Evolutionary conservation across 2,329 filamentous ascomycete species (phyloP).

Genomic region (Zymoseptoria pseudotritici): DNA sequence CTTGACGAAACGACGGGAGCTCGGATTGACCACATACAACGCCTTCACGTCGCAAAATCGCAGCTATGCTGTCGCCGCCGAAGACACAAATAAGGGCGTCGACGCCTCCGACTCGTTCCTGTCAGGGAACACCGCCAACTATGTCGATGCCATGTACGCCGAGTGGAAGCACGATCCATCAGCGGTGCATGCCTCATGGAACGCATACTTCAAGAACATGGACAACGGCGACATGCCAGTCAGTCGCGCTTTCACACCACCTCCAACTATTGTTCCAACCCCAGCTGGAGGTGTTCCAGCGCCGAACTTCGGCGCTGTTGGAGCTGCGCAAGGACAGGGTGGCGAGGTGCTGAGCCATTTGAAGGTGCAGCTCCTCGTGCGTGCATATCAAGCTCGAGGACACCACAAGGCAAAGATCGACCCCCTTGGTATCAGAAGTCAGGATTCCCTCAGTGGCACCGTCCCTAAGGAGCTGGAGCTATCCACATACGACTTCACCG

Average conservation of each 20-base stretch:
- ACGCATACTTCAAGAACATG: conserved; percentile 99
- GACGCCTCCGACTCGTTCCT: conserved; percentile 95
- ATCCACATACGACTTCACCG: conserved; percentile 89
- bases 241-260: conserved; percentile 92
- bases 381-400: conserved; percentile 94
- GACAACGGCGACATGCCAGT: conserved; percentile 96
- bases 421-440: conserved; percentile 84
- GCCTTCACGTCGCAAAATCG: conserved; percentile 42
- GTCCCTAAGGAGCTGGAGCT: conserved; percentile 81
- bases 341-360: conserved; percentile 90
- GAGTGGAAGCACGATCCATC: conserved; percentile 90
- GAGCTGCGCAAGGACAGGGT: conserved; percentile 59
- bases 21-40: conserved; percentile 36
- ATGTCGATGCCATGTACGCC: conserved; percentile 99
- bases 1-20: conserved; percentile 41
- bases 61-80: conserved; percentile 52
- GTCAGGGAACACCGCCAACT: conserved; percentile 93
- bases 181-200: conserved; percentile 96
- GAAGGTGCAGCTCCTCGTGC: conserved; percentile 94
- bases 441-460: conserved; percentile 32
- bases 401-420: conserved; percentile 99
- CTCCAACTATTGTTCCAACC: conserved; percentile 80
- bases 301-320: conserved; percentile 60
- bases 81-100: conserved; percentile 54
- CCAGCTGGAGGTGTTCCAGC: conserved; percentile 70